These are phyloP conservation scores for Poa annua DNA, from an alignment of 176 grass and related monocot genomes.

Conservation along the genomic window DNA sequence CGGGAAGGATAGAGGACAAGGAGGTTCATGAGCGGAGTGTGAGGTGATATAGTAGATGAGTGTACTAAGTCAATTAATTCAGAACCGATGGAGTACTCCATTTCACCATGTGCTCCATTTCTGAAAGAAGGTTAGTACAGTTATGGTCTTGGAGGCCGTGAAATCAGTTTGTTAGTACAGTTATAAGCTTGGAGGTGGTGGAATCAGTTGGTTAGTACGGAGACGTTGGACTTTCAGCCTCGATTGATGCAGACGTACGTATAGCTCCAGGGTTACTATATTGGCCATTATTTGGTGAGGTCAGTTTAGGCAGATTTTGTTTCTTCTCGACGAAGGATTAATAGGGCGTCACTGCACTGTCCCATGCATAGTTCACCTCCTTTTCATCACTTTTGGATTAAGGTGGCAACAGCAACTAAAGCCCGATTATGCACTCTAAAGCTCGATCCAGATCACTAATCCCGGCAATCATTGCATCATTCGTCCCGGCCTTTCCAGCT, in stretches of 20 bases:
- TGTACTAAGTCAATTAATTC: no score
- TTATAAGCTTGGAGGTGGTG: not conserved
- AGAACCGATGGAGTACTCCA: no score
- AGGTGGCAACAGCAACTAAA: constrained; percentile 35
- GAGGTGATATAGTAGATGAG: not conserved
- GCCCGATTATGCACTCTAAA: not conserved
- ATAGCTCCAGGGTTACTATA: not conserved
- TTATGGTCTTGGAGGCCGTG: not conserved
- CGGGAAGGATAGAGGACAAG: not conserved
- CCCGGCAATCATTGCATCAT: constrained; percentile 20
- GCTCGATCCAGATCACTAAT: not conserved
- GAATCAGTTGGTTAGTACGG: not conserved
- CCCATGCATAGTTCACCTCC: not conserved
- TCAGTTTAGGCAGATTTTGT: constrained; percentile 38
- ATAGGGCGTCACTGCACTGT: constrained; percentile 25
- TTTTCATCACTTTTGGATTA: constrained; percentile 13
- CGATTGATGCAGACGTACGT: not conserved
- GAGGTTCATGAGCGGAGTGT: not conserved
- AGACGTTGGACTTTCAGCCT: not conserved
- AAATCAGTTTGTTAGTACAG: not conserved
- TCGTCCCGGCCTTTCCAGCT: not conserved
- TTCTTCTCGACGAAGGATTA: constrained; percentile 64
- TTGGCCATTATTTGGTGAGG: not conserved
- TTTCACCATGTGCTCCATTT: no score
- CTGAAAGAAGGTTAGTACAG: no score